Percentiles rank a stretch among this genome's conserved stretches.
These are phyloP conservation scores for Obelidium mucronatum DNA, from an alignment of 192 early-diverging fungal species.

Conservation along the genomic window DNA sequence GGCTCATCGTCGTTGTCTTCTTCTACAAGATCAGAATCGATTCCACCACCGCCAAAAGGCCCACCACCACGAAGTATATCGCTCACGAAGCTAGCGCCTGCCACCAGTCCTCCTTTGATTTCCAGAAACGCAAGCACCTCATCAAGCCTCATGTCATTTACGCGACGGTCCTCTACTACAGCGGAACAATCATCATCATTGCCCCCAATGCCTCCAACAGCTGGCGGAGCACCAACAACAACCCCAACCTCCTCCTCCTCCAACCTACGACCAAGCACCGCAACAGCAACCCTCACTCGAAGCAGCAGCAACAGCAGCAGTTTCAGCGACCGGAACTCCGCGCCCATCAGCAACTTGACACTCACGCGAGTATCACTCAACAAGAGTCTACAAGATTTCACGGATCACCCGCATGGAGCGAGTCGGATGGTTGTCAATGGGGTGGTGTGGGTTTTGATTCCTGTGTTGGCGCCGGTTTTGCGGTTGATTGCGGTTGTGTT, in stretches of 20 bases:
- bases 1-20: background rate
- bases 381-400: background rate
- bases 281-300: too few relatives aligned
- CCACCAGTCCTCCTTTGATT: background rate
- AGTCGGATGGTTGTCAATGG: background rate
- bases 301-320: background rate
- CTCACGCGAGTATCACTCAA: background rate
- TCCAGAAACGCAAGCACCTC: background rate
- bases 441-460: slow-evolving; percentile 13
- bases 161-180: background rate
- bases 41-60: background rate
- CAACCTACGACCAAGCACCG: background rate
- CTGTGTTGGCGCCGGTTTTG: background rate
- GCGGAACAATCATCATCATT: background rate
- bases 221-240: too few relatives aligned
- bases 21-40: background rate
- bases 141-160: too few relatives aligned
- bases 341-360: background rate
- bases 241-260: background rate
- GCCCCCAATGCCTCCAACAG: background rate
- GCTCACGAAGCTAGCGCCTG: background rate
- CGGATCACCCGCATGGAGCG: slow-evolving; percentile 7
- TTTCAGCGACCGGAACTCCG: too few relatives aligned
- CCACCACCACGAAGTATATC: background rate
- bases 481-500: slow-evolving; percentile 4